Evolutionary conservation across 345 rosid genomes (phyloP), one percentile per base, ranked within the genome.

Genomic region (Geranium rotundifolium): DNA sequence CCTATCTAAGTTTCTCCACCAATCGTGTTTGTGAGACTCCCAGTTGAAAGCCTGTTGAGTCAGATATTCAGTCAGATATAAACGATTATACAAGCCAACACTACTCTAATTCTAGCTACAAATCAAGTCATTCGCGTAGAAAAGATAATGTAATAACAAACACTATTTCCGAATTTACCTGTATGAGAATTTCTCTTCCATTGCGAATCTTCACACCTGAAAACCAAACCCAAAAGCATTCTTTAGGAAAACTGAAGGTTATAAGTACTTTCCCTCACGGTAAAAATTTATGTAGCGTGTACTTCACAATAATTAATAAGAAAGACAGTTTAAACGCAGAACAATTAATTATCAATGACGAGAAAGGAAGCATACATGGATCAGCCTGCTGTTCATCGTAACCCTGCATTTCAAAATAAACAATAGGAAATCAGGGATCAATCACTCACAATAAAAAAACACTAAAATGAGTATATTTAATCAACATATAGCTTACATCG

Each of bases 11-110:
- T 82, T 89, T 74, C 72, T 81, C 96, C 95, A 91, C 96, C 98
- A 91, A 61, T 86, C 82, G 69, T 84, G 52, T 73, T 91, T 91
- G 41, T 85, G 86, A 73, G 98, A 89, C 65, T 91, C 98, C 98
- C 98, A 91, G 66, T 91, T 85, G 73, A 84, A 89, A 57, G 85
- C 90, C 98, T 89, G 82, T 72, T 20, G 57, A 57, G 54, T 34
- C 69, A 66, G 71, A 31, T 7, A 59, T 66, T 56, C 61, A 58
- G 54, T 58, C 65, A 55, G 17, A 13, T 65, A 13, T 49, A 29
- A 29, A 10, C 29, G 31, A 20, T 1, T 16, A n/a, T 39, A 31
- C 41, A 60, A 50, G 59, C 20, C 19, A 60, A 20, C 12, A 10
- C 49, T 1, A 8, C 29, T 13, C 64, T 23, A 56, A 13, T 30